Percentiles rank a stretch among this genome's conserved stretches.
phyloP scores from a whole-genome alignment of 768 basidiomycete species.

The Mycena floridula region DNA sequence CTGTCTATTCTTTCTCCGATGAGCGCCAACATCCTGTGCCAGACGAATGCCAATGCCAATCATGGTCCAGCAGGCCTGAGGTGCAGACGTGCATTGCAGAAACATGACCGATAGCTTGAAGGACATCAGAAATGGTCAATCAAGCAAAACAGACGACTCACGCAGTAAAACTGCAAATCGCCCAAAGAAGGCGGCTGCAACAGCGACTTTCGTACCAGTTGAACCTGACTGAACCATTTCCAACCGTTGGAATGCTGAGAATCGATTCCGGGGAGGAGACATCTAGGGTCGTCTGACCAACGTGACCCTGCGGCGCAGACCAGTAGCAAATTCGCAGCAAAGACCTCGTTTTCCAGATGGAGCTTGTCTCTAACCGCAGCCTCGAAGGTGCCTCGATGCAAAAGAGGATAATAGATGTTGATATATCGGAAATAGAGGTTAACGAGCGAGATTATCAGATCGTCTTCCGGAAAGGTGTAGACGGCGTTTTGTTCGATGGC shows the following conservation, averaged over 20 bases:
- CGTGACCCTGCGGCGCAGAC: slow-evolving; percentile 47
- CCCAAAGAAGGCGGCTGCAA: slow-evolving; percentile 43
- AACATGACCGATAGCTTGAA: slow-evolving; percentile 24
- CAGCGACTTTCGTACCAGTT: slow-evolving; percentile 42
- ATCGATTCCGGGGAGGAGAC: slow-evolving; percentile 18
- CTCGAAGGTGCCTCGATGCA: slow-evolving; percentile 47
- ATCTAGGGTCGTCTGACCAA: slow-evolving; percentile 31
- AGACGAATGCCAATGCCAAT: slow-evolving; percentile 41
- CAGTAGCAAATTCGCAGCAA: slow-evolving; percentile 39
- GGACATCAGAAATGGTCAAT: slow-evolving; percentile 11
- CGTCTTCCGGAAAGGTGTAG: slow-evolving; percentile 22
- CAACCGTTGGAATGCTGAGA: slow-evolving; percentile 2
- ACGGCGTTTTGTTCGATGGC: no score
- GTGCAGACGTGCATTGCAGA: slow-evolving; percentile 28
- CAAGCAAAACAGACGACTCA: slow-evolving; percentile 18
- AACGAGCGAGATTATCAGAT: slow-evolving; percentile 35
- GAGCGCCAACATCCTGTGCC: slow-evolving; percentile 48
- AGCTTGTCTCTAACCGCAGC: slow-evolving; percentile 25
- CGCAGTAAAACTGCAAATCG: slow-evolving; percentile 49
- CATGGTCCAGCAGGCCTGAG: slow-evolving; percentile 37
- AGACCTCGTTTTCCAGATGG: slow-evolving; percentile 30
- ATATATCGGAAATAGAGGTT: slow-evolving; percentile 39
- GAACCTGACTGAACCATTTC: slow-evolving; percentile 38
- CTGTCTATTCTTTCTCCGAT: slow-evolving; percentile 25
- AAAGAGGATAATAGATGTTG: slow-evolving; percentile 35